These are phyloP conservation scores for Marsdenia floribunda DNA, from an alignment of 257 asterid genomes.

Conservation along the genomic window DNA sequence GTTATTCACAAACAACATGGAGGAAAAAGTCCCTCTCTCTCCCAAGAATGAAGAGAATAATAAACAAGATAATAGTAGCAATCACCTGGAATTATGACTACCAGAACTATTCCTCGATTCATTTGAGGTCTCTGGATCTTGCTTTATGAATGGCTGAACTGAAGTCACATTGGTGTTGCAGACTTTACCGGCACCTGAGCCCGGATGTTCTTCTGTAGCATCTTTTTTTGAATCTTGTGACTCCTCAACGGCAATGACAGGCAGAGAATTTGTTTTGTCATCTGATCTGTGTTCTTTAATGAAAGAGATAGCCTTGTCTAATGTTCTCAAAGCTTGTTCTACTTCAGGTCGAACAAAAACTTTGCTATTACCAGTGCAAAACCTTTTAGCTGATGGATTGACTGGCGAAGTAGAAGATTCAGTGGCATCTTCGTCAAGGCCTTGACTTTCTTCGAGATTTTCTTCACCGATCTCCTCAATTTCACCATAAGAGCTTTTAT, in stretches of 20 bases:
- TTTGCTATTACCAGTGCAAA: slow-evolving; percentile 12
- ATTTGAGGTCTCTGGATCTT: slow-evolving; percentile 21
- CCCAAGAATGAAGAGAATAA: not conserved
- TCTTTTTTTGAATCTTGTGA: slow-evolving; percentile 17
- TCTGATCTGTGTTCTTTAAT: slow-evolving; percentile 34
- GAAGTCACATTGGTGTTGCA: slow-evolving; percentile 11
- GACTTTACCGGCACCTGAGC: slow-evolving; percentile 28
- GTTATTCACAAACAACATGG: too few species aligned
- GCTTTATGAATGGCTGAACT: slow-evolving; percentile 19
- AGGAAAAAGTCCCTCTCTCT: too few species aligned
- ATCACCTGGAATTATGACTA: slow-evolving; percentile 61
- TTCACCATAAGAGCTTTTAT: slow-evolving; percentile 20
- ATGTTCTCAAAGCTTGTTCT: slow-evolving; percentile 48
- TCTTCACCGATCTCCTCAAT: slow-evolving; percentile 53
- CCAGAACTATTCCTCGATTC: slow-evolving; percentile 47
- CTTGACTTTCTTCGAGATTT: slow-evolving; percentile 22
- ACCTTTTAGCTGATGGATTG: slow-evolving; percentile 23
- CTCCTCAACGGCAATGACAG: slow-evolving; percentile 10
- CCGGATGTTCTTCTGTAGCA: slow-evolving; percentile 19
- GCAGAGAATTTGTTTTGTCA: slow-evolving; percentile 13
- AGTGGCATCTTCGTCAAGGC: slow-evolving; percentile 16
- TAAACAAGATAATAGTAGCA: not conserved
- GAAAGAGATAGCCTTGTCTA: slow-evolving; percentile 54
- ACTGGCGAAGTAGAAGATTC: slow-evolving; percentile 11
- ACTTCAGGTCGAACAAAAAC: slow-evolving; percentile 31